Conservation (phyloP, 2,329 filamentous ascomycete genomes). For the Pestalotiopsis fici region DNA sequence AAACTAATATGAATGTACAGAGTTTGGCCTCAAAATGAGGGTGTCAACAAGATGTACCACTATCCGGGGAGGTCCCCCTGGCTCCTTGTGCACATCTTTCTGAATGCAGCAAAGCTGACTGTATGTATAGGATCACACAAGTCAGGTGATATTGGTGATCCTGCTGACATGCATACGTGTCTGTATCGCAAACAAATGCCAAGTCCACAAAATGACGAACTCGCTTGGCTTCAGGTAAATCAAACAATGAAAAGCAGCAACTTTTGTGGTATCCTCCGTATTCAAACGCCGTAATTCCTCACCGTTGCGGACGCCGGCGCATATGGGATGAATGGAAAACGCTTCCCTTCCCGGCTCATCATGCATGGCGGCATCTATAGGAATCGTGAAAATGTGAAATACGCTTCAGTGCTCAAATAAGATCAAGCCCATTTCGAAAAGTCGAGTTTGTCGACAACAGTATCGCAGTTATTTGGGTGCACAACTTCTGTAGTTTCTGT, state of each 20-base stretch:
- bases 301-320: slow-evolving; percentile 1
- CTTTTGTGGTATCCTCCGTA: slow-evolving; percentile 40
- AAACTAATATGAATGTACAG: neutral
- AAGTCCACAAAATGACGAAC: neutral
- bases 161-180: neutral
- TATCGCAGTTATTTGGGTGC: slow-evolving; percentile 32
- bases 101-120: neutral
- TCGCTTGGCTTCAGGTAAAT: neutral
- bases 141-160: neutral
- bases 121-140: neutral
- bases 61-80: neutral
- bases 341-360: slow-evolving; percentile 1
- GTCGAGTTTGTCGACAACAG: slow-evolving; percentile 47
- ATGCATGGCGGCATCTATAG: neutral
- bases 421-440: slow-evolving; percentile 50
- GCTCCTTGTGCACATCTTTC: neutral
- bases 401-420: neutral
- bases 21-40: neutral
- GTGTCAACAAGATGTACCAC: neutral
- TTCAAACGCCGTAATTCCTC: slow-evolving; percentile 30
- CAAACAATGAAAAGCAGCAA: slow-evolving; percentile 20
- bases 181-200: neutral
- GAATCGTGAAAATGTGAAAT: neutral
- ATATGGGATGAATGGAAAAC: slow-evolving; percentile 17
- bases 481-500: slow-evolving; percentile 56